phyloP scores from a whole-genome alignment of 164 flowering plant species.

The Vitis riparia region DNA sequence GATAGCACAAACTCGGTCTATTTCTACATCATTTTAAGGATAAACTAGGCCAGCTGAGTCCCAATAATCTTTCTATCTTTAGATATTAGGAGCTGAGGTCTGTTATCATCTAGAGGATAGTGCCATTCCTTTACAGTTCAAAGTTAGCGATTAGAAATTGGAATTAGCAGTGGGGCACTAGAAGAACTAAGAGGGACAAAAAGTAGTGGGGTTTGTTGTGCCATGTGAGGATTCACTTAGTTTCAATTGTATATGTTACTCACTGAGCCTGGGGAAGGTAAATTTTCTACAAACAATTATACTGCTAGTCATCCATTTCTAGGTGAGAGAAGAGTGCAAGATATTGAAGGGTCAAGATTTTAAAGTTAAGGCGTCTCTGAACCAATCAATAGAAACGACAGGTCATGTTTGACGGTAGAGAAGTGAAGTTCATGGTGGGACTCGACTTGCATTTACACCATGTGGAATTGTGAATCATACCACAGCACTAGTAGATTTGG shows the following conservation, averaged over 20 bases:
- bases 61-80: too few species aligned
- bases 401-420: neutral
- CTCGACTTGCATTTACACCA: conserved; percentile 7
- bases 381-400: conserved; percentile 1
- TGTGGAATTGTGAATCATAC: conserved; percentile 8
- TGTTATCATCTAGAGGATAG: too few species aligned
- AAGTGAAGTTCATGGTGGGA: conserved; percentile 10
- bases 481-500: neutral
- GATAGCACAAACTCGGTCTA: too few species aligned
- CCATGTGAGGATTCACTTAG: conserved; percentile 10
- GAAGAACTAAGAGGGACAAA: conserved; percentile 9
- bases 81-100: too few species aligned
- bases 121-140: too few species aligned
- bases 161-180: too few species aligned
- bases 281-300: neutral
- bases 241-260: too few species aligned
- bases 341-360: neutral
- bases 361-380: neutral
- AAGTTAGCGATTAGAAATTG: too few species aligned
- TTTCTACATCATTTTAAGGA: too few species aligned
- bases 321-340: neutral
- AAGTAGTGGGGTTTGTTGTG: conserved; percentile 12
- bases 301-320: neutral
- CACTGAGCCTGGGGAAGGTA: too few species aligned
- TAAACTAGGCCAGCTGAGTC: too few species aligned